A percentile compares a stretch with the other conserved stretches of the same genome.
These are phyloP conservation scores for Epichloe festucae DNA, from an alignment of 2,329 filamentous ascomycete genomes.

Conservation along the genomic window DNA sequence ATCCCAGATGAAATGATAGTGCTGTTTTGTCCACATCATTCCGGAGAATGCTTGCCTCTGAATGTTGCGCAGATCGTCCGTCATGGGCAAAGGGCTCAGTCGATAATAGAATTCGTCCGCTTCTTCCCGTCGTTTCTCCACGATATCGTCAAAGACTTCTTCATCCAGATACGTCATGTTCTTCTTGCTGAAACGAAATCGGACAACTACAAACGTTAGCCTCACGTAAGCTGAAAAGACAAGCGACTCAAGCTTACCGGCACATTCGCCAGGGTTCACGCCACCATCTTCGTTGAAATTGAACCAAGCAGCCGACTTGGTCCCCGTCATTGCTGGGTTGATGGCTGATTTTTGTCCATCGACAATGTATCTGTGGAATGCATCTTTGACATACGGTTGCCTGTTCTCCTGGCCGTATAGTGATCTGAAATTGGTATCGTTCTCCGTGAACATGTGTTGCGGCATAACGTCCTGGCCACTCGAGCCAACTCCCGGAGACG, in stretches of 20 bases:
- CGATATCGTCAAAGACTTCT: slow-evolving; percentile 80
- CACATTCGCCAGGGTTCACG: slow-evolving; percentile 80
- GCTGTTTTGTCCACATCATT: slow-evolving; percentile 98
- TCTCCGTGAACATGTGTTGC: slow-evolving; percentile 82
- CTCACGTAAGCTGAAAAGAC: background rate
- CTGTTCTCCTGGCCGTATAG: slow-evolving; percentile 71
- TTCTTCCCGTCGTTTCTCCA: slow-evolving; percentile 76
- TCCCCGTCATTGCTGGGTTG: slow-evolving; percentile 69
- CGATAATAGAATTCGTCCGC: slow-evolving; percentile 94
- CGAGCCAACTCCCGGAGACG: slow-evolving; percentile 72
- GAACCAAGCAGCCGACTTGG: slow-evolving; percentile 86
- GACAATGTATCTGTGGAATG: slow-evolving; percentile 81
- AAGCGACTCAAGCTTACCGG: slow-evolving; percentile 40
- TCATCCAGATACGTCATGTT: slow-evolving; percentile 74
- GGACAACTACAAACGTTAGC: slow-evolving; percentile 48
- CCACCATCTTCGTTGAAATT: slow-evolving; percentile 82
- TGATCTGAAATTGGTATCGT: slow-evolving; percentile 74
- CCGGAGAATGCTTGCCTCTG: slow-evolving; percentile 89
- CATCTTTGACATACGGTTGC: slow-evolving; percentile 83
- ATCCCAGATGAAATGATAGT: slow-evolving; percentile 94
- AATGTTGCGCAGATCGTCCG: slow-evolving; percentile 86
- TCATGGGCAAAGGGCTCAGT: slow-evolving; percentile 85
- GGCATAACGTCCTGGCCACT: slow-evolving; percentile 76
- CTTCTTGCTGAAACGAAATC: slow-evolving; percentile 73
- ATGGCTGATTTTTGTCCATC: slow-evolving; percentile 66